phyloP scores from a whole-genome alignment of 345 rosid species.

The Eucalyptus grandis region DNA sequence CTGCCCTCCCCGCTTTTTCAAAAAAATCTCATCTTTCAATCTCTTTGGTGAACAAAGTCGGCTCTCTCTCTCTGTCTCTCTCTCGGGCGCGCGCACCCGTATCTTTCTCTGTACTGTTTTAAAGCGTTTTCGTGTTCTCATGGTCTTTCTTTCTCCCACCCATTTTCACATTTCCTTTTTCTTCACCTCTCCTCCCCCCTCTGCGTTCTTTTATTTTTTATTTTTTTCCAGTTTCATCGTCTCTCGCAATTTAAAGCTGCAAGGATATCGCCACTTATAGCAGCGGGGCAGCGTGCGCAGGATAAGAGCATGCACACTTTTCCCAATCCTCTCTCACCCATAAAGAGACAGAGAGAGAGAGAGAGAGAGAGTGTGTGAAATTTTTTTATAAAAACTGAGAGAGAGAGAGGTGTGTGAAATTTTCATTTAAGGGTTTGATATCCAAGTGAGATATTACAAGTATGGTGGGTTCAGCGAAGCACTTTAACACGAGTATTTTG shows the following conservation, averaged over 20 bases:
- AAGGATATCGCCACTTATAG: slow-evolving; percentile 55
- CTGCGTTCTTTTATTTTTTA: neutral
- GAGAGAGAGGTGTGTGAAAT: neutral
- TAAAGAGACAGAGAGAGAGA: neutral
- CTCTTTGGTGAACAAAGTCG: neutral
- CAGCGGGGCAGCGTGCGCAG: slow-evolving; percentile 49
- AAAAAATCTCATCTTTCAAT: neutral
- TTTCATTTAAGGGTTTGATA: neutral
- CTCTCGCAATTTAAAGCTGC: slow-evolving; percentile 68
- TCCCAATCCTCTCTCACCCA: neutral
- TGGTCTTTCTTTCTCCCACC: neutral
- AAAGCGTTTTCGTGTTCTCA: neutral
- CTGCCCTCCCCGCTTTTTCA: slow-evolving; percentile 5
- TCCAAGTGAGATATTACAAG: neutral
- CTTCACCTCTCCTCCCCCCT: neutral
- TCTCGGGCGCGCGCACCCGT: neutral
- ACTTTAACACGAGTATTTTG: neutral
- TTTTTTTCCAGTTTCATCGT: neutral
- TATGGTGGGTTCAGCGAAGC: neutral
- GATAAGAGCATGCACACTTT: slow-evolving; percentile 32
- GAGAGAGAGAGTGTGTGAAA: neutral
- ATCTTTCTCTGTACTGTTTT: neutral
- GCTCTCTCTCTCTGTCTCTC: neutral
- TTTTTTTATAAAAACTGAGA: too few relatives aligned
- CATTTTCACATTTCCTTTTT: neutral